phyloP scores from a whole-genome alignment of 257 asterid species.

The Oldenlandia corymbosa region DNA sequence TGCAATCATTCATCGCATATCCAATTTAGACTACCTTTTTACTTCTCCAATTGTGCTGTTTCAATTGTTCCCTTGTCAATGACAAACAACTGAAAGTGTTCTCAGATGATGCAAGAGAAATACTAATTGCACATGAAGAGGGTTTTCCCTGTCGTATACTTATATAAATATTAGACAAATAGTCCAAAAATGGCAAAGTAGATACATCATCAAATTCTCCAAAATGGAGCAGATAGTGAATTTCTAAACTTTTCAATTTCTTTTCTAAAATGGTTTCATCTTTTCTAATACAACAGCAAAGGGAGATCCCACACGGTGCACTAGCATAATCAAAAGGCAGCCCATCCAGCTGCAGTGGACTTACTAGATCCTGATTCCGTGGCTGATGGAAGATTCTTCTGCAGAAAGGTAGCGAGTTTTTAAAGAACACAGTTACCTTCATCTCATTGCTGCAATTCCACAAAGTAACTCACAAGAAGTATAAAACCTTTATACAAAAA shows the following conservation, averaged over 20 bases:
- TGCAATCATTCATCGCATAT: no score
- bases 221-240: conserved; percentile 17
- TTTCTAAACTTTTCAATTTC: conserved; percentile 19
- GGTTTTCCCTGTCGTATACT: conserved; percentile 6
- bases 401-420: conserved; percentile 27
- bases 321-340: conserved; percentile 60
- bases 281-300: conserved; percentile 40
- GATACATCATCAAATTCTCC: conserved; percentile 10
- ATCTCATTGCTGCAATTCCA: neutral
- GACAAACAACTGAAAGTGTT: no score
- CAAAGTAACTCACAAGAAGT: neutral
- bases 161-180: conserved; percentile 6
- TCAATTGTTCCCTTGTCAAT: no score
- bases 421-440: neutral
- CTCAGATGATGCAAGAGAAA: neutral
- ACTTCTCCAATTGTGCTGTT: no score
- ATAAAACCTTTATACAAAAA: neutral
- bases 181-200: conserved; percentile 15
- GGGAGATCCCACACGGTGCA: conserved; percentile 21
- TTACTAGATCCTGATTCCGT: conserved; percentile 55
- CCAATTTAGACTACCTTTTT: no score
- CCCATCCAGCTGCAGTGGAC: conserved; percentile 94
- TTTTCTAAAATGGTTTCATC: conserved; percentile 23
- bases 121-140: neutral
- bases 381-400: conserved; percentile 75